Evolutionary conservation across 1,284 basidiomycete genomes (phyloP).

Genomic region (Melampsora larici-populina): DNA sequence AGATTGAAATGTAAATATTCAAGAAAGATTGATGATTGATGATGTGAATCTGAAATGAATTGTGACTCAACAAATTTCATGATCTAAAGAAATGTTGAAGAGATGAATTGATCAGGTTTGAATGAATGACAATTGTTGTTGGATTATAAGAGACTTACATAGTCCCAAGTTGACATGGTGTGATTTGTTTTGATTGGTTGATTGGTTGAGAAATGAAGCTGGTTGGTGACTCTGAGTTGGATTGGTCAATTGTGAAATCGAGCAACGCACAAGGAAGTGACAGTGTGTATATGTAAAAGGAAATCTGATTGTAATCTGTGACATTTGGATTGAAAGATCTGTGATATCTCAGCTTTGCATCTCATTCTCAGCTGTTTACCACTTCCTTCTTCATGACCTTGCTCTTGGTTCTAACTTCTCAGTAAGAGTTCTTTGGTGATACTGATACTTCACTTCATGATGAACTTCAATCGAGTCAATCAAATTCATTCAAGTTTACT

Average conservation of each 20-base stretch:
- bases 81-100: background rate
- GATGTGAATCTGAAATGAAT: too few relatives aligned
- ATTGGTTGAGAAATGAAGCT: background rate
- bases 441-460: too few relatives aligned
- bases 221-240: too few relatives aligned
- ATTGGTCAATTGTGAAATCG: too few relatives aligned
- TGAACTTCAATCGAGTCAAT: constrained; percentile 73
- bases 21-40: too few relatives aligned
- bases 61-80: constrained; percentile 16
- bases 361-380: background rate
- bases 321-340: background rate
- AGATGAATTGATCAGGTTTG: background rate
- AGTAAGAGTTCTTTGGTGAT: too few relatives aligned
- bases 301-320: background rate
- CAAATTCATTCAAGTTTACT: constrained; percentile 90
- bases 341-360: background rate
- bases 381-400: background rate
- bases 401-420: background rate
- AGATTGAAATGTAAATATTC: too few relatives aligned
- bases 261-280: too few relatives aligned
- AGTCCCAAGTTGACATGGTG: constrained; percentile 39
- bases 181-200: background rate
- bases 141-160: constrained; percentile 10
- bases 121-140: background rate
- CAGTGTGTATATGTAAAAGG: background rate